Evolutionary conservation across 306 rosid species (phyloP).

Genomic region (Prunus padus): DNA sequence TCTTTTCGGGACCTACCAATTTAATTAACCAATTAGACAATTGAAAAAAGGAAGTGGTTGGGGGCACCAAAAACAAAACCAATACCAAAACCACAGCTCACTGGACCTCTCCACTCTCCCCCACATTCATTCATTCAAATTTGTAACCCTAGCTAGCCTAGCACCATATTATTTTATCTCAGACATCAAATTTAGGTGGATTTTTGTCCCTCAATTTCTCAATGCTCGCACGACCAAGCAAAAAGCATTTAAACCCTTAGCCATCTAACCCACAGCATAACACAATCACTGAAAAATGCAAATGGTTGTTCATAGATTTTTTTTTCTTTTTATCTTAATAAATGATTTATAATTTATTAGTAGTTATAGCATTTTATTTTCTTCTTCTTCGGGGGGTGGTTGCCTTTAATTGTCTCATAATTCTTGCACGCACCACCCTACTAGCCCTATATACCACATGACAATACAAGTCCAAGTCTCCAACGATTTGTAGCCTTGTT

Average conservation of each 20-base stretch:
- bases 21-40: background rate
- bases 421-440: background rate
- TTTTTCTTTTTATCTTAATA: background rate
- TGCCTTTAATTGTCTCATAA: constrained; percentile 4
- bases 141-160: background rate
- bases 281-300: background rate
- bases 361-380: background rate
- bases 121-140: background rate
- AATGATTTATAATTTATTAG: background rate
- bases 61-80: constrained; percentile 21
- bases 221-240: constrained; percentile 9
- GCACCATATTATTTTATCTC: background rate
- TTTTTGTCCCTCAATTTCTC: constrained; percentile 9
- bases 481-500: background rate
- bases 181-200: background rate
- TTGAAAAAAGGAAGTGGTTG: constrained; percentile 14
- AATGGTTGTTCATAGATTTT: constrained; percentile 6
- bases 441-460: background rate
- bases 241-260: background rate
- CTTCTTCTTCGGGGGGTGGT: background rate
- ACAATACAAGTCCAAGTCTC: background rate
- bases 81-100: background rate
- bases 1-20: constrained; percentile 19
- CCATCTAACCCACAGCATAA: constrained; percentile 18
- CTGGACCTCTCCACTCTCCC: background rate